Conservation (phyloP, 805 yeast genomes). For the Teunomyces lycoperdinae region DNA sequence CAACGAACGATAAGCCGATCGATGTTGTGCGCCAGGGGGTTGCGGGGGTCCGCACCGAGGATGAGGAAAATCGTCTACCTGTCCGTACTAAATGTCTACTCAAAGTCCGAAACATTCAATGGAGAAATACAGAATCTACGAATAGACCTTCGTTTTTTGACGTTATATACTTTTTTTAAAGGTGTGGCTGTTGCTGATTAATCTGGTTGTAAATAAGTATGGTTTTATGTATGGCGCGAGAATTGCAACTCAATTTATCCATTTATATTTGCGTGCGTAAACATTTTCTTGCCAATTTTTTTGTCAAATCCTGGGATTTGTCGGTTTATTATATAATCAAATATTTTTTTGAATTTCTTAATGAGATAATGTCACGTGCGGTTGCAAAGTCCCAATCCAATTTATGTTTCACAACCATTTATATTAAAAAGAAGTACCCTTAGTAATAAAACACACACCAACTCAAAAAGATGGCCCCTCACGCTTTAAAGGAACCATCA, state of each 20-base stretch:
- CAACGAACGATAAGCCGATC: neutral
- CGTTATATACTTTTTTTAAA: neutral
- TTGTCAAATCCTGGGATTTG: neutral
- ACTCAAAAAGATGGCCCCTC: conserved; percentile 4
- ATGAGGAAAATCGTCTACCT: neutral
- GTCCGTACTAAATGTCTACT: neutral
- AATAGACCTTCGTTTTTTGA: too few species aligned
- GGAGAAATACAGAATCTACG: neutral
- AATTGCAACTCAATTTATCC: neutral
- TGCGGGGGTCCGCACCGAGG: neutral
- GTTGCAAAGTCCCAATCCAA: neutral
- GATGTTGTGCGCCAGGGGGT: neutral
- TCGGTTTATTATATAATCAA: neutral
- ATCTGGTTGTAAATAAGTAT: neutral
- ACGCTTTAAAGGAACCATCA: conserved; percentile 3
- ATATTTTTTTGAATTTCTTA: too few species aligned
- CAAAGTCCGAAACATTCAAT: neutral
- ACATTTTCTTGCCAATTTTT: neutral
- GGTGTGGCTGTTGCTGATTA: conserved; percentile 1
- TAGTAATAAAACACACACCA: neutral
- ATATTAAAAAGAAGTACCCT: neutral
- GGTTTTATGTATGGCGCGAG: conserved; percentile 1
- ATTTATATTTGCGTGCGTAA: too few species aligned
- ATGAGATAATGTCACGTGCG: conserved; percentile 4
- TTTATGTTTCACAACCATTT: conserved; percentile 1